Base-by-base conservation (phyloP, 805 yeast species). In the Debaryomyces castellii region DNA sequence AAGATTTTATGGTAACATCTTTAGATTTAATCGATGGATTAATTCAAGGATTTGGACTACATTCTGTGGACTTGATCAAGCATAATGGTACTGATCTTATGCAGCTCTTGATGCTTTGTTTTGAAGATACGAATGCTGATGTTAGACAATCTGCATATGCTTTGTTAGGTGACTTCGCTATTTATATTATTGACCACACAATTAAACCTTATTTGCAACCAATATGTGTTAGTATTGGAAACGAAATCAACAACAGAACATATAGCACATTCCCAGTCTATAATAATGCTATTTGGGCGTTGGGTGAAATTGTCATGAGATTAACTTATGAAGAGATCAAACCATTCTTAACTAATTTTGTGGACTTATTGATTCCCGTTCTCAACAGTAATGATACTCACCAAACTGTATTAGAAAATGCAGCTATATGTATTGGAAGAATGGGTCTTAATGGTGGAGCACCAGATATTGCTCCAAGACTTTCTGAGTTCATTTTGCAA, bases 111-210 rank as follows among this genome's bases (percentile, higher is more conserved):
- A 56, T 87, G 24, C 73, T 80, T 39, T 85, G 95, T 59, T 76
- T 89, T 51, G 85, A 83, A 51, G 96, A 89, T 62, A 77, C 81
- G 4, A 78, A 76, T 21, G 83, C 82, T 50, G 98, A 94, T 63
- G 97, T 94, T n/a, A 79, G 97, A 51, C 99, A 94, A 66, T 81
- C 89, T 47, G 89, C 92, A 0, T 89, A 83, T 68, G 97, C 98
- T 0, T 69, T 94, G 25, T 60, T 92, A 14, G 99, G 99, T 22
- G 99, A 94, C 64, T 74, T 94, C 64, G 87, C 91, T 8, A 89
- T 83, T 51, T 76, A 64, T 61, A 69, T 80, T 24, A 55, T 74
- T 55, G 71, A 73, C 45, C 55, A 70, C 34, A 64, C 80, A 18
- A 75, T 81, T 14, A 66, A 52, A 30, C 81, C 83, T 6, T 65